Conservation (phyloP, 2,329 filamentous ascomycete genomes). For the Curvularia sp. region DNA sequence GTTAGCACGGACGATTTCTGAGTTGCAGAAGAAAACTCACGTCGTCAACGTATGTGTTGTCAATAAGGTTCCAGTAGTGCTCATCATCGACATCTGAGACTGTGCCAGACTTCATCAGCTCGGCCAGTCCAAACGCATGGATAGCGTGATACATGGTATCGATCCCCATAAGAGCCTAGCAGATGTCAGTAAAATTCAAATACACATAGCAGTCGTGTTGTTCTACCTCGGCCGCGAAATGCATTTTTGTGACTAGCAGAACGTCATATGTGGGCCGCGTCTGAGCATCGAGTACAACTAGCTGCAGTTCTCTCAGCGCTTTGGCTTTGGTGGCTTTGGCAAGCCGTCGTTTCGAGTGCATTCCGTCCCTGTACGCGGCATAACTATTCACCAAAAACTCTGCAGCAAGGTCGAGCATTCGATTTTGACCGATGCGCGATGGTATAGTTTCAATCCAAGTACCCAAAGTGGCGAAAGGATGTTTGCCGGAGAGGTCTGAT, state of each 20-base stretch:
- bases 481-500: constrained; percentile 16
- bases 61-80: constrained; percentile 42
- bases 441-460: constrained; percentile 42
- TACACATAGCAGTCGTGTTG: not conserved
- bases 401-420: constrained; percentile 38
- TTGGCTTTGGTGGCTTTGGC: constrained; percentile 35
- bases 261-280: constrained; percentile 34
- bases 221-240: constrained; percentile 40
- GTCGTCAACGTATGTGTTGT: constrained; percentile 46
- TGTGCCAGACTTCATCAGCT: constrained; percentile 35
- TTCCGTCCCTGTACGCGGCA: constrained; percentile 29
- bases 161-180: constrained; percentile 35
- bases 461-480: constrained; percentile 37
- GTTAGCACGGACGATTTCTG: constrained; percentile 9
- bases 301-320: constrained; percentile 36
- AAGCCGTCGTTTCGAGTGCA: constrained; percentile 29
- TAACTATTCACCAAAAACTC: constrained; percentile 39
- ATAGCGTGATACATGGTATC: constrained; percentile 40
- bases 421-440: constrained; percentile 35
- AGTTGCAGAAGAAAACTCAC: constrained; percentile 23
- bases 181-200: constrained; percentile 11
- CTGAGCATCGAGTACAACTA: constrained; percentile 23
- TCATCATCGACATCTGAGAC: constrained; percentile 35
- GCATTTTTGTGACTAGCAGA: constrained; percentile 39
- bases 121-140: constrained; percentile 37